Base-by-base conservation (phyloP, 371 early-diverging fungal genomes). In the Conidiobolus incongruus region DNA sequence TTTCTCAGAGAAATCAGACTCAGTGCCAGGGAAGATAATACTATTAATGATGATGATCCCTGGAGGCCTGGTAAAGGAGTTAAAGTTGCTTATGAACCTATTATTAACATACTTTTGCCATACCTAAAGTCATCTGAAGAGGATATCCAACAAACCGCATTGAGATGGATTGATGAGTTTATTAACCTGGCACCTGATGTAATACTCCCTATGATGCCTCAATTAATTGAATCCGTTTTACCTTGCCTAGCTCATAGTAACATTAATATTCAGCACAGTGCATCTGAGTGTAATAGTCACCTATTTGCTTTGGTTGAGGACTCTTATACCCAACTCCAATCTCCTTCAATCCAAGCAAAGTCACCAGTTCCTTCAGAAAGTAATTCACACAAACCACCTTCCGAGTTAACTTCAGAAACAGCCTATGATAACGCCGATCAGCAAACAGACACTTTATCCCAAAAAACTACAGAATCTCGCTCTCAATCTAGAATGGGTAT, bases 151-250 rank as follows among this genome's bases (percentile, higher is more conserved):
- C 71, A 56, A 31, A 83, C 76, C 0, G 86, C 89, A 0, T 57
- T 93, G 19, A 59, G 67, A 33, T 93, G 94, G 94, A 67, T 85
- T 38, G 68, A 72, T 48, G 80, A 79, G 50, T 84, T 93, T 48
- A 72, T 86, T 29, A 59, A 62, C 21, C 62, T 87, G 23, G 79
- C 83, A 13, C 70, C 75, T 34, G 68, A 75, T 15, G 66, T 76
- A 6, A 74, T 89, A 47, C 66, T 90, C 21, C 68, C 72, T 8
- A 76, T 68, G 46, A 72, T 78, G 16, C 81, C 89, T 1, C 52
- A 62, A 26, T 63, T 91, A 4, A 67, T 91, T 22, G 65, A 62
- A 4, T 72, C 84, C 0, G 70, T 87, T 16, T 54, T 93, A 16
- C 89, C 89, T 3, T 68, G 69, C 8, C 60, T 88, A 3, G 73